Percentiles rank a stretch among this genome's conserved stretches.
Conservation (phyloP, 306 rosid species). For the Begonia peltatifolia region DNA sequence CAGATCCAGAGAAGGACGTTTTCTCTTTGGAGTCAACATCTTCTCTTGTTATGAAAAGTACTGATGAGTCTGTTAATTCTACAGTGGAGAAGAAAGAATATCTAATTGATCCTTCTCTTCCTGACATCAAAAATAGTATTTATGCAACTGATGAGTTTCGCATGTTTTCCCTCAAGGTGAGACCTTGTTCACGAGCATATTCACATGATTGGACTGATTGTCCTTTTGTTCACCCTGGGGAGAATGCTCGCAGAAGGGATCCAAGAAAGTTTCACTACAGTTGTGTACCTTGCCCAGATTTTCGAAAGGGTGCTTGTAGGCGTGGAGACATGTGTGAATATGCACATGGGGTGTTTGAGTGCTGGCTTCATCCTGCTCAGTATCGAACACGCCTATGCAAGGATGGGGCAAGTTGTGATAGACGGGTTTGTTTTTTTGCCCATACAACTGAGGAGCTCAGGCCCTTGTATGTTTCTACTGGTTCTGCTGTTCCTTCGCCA, state of each 20-base stretch:
- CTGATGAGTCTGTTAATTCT: constrained; percentile 28
- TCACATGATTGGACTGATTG: constrained; percentile 97
- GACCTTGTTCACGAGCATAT: constrained; percentile 88
- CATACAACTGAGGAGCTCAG: constrained; percentile 67
- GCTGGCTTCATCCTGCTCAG: constrained; percentile 97
- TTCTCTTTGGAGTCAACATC: neutral
- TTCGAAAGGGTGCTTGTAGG: constrained; percentile 77
- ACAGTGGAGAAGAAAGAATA: constrained; percentile 62
- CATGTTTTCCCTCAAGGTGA: constrained; percentile 83
- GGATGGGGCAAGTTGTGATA: constrained; percentile 67
- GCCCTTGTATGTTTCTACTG: constrained; percentile 71
- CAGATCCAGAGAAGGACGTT: too few relatives aligned
- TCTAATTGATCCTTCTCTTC: constrained; percentile 81
- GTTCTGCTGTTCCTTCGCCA: constrained; percentile 79
- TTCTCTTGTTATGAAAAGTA: constrained; percentile 27
- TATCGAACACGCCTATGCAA: constrained; percentile 86
- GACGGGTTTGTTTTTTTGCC: constrained; percentile 81
- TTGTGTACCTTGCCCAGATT: constrained; percentile 92
- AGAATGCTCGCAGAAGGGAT: constrained; percentile 87
- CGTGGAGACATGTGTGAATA: constrained; percentile 91
- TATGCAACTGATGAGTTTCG: constrained; percentile 89
- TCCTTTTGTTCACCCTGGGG: constrained; percentile 94
- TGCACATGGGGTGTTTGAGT: constrained; percentile 92
- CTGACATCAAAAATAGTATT: constrained; percentile 83
- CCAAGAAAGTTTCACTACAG: constrained; percentile 87